phyloP scores from a whole-genome alignment of 192 early-diverging fungal species.

The Spizellomyces sp. region DNA sequence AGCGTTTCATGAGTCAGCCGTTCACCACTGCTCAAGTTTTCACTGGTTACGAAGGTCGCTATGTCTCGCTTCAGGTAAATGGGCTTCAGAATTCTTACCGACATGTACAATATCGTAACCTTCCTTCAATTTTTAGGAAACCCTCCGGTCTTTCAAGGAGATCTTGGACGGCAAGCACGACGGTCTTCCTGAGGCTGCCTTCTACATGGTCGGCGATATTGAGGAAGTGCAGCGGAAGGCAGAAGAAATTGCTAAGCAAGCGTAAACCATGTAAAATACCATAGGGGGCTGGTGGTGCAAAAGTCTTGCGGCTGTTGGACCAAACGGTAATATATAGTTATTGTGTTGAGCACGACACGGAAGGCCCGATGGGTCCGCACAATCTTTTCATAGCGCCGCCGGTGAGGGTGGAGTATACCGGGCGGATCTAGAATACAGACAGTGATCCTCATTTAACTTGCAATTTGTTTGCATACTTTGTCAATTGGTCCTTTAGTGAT shows the following conservation, averaged over 20 bases:
- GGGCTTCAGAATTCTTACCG: background rate
- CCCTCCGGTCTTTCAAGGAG: slow-evolving; percentile 96
- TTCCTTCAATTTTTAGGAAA: slow-evolving; percentile 65
- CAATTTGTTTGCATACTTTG: no score
- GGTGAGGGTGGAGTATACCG: no score
- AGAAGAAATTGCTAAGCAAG: slow-evolving; percentile 69
- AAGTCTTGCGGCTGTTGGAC: no score
- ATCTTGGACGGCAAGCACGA: slow-evolving; percentile 98
- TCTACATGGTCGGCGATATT: slow-evolving; percentile 98
- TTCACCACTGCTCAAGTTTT: slow-evolving; percentile 96
- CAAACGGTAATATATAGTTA: no score
- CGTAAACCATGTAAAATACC: background rate
- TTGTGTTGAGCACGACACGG: no score
- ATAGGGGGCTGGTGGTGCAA: no score
- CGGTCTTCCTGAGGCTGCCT: slow-evolving; percentile 89
- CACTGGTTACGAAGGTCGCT: slow-evolving; percentile 96
- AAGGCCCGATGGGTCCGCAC: no score
- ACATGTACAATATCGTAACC: background rate
- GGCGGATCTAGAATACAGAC: no score
- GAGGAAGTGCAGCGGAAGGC: slow-evolving; percentile 93
- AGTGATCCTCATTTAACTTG: no score
- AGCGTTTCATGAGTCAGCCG: slow-evolving; percentile 97
- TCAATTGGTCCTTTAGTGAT: no score
- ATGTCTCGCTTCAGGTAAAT: slow-evolving; percentile 65
- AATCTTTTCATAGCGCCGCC: no score